A percentile compares a stretch with the other conserved stretches of the same genome.
Conservation (phyloP, 2,329 filamentous ascomycete genomes). For the Phyllosticta capitalensis region DNA sequence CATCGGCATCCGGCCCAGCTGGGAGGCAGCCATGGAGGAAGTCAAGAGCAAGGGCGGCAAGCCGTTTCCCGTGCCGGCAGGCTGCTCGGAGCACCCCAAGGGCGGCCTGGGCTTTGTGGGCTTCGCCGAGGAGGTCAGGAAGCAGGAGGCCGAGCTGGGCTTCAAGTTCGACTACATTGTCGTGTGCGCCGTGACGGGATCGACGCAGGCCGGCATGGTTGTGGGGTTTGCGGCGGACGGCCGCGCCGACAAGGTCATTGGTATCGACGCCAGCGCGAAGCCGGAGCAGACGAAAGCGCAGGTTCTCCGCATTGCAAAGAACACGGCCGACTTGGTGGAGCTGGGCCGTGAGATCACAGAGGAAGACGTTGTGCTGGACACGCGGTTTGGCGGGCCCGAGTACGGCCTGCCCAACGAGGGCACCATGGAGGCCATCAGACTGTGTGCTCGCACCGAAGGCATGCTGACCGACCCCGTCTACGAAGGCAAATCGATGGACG, state of each 20-base stretch:
- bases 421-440: constrained; percentile 59
- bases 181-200: constrained; percentile 63
- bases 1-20: constrained; percentile 50
- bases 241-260: constrained; percentile 44
- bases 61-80: constrained; percentile 62
- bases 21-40: constrained; percentile 45
- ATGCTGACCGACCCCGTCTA: constrained; percentile 70
- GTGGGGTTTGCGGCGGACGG: constrained; percentile 54
- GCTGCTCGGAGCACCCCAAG: constrained; percentile 58
- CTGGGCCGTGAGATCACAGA: constrained; percentile 51
- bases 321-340: constrained; percentile 55
- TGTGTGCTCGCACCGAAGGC: constrained; percentile 58
- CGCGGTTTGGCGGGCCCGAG: constrained; percentile 54
- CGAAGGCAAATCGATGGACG: constrained; percentile 65
- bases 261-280: constrained; percentile 57
- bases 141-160: constrained; percentile 51
- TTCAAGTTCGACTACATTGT: constrained; percentile 57
- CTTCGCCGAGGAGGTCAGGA: constrained; percentile 58
- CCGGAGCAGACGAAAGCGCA: constrained; percentile 54
- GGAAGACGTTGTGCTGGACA: constrained; percentile 54
- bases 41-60: constrained; percentile 43
- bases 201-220: constrained; percentile 62
- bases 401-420: constrained; percentile 59
- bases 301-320: constrained; percentile 56
- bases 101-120: constrained; percentile 60